Evolutionary conservation across 306 rosid genomes (phyloP), one percentile per base, ranked within the genome.

Genomic region (Acacia acuminata): DNA sequence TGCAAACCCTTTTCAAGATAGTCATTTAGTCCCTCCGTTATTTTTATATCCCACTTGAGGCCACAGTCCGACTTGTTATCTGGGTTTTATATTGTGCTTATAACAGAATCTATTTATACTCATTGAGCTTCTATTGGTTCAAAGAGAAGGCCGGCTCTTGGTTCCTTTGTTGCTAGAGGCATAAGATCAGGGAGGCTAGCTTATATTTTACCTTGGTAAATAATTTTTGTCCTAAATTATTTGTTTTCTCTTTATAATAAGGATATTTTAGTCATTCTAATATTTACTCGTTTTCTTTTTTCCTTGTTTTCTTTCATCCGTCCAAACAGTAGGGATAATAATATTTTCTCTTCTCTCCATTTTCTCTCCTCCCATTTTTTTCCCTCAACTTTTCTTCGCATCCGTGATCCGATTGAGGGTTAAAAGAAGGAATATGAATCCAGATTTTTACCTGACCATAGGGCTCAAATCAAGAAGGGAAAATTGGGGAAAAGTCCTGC

Each of bases 181-280:
- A 87, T 92, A 91, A 81, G 93, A 89, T 90, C 90, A 79, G 82
- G 85, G 88, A 77, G 87, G 84, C 68, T 92, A 82, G 88, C 74
- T 69, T 86, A 81, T 92, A 88, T 93, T 38, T 38, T 38, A 6
- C 40, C 40, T 38, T 38, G 42, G 42, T 5, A 38, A 38, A 38
- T 38, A 38, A 38, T 38, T 36, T 34, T 38, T 38, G 42, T 6
- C 42, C 42, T 38, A 38, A 38, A 38, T 38, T 38, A 38, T 38
- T 38, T 38, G 47, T 8, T 43, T 43, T 43, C 12, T 43, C 47
- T 43, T 43, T 43, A 43, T 43, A 43, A 43, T 10, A 10, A 10
- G 2, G 47, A 10, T 43, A 43, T 43, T 8, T 43, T 43, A 9
- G 47, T 43, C 12, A 43, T 43, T 43, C 47, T 43, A 10, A 43